Percentiles rank a stretch among this genome's conserved stretches.
These are phyloP conservation scores for Ophiocordyceps camponoti-leonardi DNA, from an alignment of 2,329 filamentous ascomycete genomes.

Conservation along the genomic window DNA sequence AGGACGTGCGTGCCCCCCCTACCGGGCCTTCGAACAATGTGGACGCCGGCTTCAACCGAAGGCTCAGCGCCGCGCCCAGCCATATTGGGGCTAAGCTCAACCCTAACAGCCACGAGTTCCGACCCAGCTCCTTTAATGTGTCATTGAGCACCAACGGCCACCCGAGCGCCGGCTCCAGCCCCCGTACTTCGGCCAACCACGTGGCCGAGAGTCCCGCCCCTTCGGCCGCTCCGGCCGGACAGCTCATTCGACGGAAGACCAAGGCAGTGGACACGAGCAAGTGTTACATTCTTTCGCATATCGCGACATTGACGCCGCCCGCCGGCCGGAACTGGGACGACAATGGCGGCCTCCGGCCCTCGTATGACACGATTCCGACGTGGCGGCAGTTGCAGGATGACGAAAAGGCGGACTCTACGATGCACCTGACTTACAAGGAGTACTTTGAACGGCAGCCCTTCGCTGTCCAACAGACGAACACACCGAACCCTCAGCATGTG, in stretches of 20 bases:
- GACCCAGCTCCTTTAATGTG: conserved; percentile 64
- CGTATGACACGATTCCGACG: conserved; percentile 69
- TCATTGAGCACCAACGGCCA: conserved; percentile 60
- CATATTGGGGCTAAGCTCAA: conserved; percentile 42
- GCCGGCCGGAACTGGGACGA: conserved; percentile 46
- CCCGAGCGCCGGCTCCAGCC: conserved; percentile 55
- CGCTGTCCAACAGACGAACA: conserved; percentile 39
- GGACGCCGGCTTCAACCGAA: conserved; percentile 34
- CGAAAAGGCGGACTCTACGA: conserved; percentile 50
- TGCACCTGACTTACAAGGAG: conserved; percentile 53
- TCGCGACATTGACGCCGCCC: conserved; percentile 35
- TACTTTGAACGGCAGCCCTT: conserved; percentile 57
- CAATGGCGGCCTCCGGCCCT: conserved; percentile 69
- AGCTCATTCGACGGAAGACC: conserved; percentile 53
- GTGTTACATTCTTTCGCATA: conserved; percentile 34
- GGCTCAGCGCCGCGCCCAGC: conserved; percentile 30
- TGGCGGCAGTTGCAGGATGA: conserved; percentile 63
- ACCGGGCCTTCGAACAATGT: conserved; percentile 49
- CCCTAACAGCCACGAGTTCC: conserved; percentile 60
- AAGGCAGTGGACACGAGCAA: conserved; percentile 56
- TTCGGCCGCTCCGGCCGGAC: conserved; percentile 13
- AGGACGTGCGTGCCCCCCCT: conserved; percentile 55
- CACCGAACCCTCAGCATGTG: conserved; percentile 51
- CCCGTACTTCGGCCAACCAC: conserved; percentile 42
- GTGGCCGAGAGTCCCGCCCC: conserved; percentile 15